Conservation (phyloP, 2,329 filamentous ascomycete genomes). For the Fusarium foetens region DNA sequence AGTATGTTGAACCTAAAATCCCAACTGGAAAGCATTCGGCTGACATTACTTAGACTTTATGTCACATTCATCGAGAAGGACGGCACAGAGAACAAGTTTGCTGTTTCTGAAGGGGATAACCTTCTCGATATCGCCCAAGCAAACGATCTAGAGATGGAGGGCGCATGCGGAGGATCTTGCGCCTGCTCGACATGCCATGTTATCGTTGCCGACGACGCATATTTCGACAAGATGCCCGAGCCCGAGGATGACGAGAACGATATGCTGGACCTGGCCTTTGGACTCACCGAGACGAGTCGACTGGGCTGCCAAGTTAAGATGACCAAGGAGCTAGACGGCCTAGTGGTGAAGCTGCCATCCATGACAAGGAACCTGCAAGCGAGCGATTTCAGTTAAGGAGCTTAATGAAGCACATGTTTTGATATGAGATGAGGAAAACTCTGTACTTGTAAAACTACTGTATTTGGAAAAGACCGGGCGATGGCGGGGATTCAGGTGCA, state of each 20-base stretch:
- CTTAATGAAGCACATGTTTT: constrained; percentile 25
- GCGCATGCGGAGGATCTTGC: constrained; percentile 93
- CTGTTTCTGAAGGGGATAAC: constrained; percentile 88
- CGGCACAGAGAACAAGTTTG: constrained; percentile 76
- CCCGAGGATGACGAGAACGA: constrained; percentile 86
- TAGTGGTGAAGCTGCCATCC: constrained; percentile 84
- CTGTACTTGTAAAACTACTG: constrained; percentile 46
- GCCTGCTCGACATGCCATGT: constrained; percentile 95
- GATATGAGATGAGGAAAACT: constrained; percentile 26
- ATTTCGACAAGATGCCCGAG: constrained; percentile 82
- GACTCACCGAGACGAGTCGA: constrained; percentile 83
- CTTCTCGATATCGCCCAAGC: constrained; percentile 94
- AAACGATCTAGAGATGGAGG: constrained; percentile 97
- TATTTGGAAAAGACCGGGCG: constrained; percentile 36
- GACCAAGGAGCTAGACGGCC: constrained; percentile 87
- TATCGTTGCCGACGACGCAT: constrained; percentile 77
- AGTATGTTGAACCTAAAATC: constrained; percentile 65
- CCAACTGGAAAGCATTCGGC: background rate
- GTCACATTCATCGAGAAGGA: constrained; percentile 97
- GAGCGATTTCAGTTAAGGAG: constrained; percentile 77
- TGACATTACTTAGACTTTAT: constrained; percentile 69
- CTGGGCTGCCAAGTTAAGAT: constrained; percentile 93
- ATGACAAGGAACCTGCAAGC: constrained; percentile 98
- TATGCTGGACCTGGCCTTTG: constrained; percentile 91
- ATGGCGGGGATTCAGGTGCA: constrained; percentile 42